Conservation (phyloP, 495 filamentous ascomycete species). For the Pseudoneurospora amorphoporcata region DNA sequence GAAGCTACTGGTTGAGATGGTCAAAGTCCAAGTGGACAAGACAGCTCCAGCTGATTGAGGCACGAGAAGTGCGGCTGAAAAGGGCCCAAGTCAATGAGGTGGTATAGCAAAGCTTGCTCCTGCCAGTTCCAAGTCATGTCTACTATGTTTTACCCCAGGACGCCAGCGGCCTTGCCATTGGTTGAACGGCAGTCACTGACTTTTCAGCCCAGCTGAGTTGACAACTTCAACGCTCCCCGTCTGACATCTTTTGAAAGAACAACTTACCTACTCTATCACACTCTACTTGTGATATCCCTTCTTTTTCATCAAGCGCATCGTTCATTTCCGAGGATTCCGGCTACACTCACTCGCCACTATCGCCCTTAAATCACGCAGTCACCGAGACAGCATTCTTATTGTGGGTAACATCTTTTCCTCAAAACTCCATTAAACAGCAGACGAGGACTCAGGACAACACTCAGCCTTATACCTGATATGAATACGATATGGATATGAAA, state of each 20-base stretch:
- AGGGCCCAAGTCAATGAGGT: neutral
- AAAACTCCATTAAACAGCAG: neutral
- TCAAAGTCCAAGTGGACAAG: neutral
- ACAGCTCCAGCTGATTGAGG: neutral
- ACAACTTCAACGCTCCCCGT: neutral
- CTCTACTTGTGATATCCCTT: neutral
- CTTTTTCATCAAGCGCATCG: neutral
- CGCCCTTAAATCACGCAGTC: neutral
- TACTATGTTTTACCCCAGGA: neutral
- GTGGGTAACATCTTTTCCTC: neutral
- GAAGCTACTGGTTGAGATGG: neutral
- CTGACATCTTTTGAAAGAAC: neutral
- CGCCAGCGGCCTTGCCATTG: conserved; percentile 6
- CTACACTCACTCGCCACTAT: neutral
- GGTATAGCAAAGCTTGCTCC: neutral
- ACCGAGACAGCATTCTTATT: neutral
- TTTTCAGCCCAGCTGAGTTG: neutral
- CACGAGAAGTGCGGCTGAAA: neutral
- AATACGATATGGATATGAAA: neutral
- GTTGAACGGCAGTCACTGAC: neutral
- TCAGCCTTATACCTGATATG: neutral
- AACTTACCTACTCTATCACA: neutral
- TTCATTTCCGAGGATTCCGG: neutral
- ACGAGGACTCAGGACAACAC: neutral
- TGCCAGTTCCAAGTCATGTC: neutral